These are phyloP conservation scores for Dictyostelium citrinum DNA, from an alignment of 78 protist genomes.

Conservation along the genomic window DNA sequence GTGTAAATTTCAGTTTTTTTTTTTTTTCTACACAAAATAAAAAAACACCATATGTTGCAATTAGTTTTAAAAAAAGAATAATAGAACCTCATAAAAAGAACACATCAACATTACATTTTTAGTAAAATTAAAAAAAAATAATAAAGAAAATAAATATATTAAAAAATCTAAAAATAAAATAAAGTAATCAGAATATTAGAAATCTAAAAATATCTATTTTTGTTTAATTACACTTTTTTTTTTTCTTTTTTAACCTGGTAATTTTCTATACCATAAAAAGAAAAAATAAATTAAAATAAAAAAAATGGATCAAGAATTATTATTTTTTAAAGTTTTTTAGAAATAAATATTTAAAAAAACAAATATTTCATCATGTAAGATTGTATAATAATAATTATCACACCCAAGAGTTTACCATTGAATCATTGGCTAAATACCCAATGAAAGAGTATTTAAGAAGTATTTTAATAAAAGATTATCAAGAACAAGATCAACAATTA, in stretches of 20 bases:
- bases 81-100: not conserved
- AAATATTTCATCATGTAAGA: not conserved
- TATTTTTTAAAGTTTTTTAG: not conserved
- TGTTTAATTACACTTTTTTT: not conserved
- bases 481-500: not conserved
- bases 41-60: not conserved
- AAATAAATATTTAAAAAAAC: not conserved
- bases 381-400: not conserved
- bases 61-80: not conserved
- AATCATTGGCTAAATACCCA: not conserved
- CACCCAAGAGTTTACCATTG: not conserved
- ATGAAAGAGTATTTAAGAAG: not conserved
- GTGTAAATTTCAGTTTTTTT: not conserved
- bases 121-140: not conserved
- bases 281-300: not conserved
- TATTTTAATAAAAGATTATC: not conserved
- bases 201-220: not conserved
- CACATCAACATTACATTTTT: not conserved
- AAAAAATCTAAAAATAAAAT: not conserved
- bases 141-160: not conserved
- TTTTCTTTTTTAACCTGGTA: not conserved
- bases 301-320: not conserved
- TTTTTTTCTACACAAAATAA: not conserved
- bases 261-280: too few species aligned
- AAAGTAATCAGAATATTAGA: not conserved